phyloP scores from a whole-genome alignment of 768 basidiomycete species.

The Gloeopeniophorella convolvens region DNA sequence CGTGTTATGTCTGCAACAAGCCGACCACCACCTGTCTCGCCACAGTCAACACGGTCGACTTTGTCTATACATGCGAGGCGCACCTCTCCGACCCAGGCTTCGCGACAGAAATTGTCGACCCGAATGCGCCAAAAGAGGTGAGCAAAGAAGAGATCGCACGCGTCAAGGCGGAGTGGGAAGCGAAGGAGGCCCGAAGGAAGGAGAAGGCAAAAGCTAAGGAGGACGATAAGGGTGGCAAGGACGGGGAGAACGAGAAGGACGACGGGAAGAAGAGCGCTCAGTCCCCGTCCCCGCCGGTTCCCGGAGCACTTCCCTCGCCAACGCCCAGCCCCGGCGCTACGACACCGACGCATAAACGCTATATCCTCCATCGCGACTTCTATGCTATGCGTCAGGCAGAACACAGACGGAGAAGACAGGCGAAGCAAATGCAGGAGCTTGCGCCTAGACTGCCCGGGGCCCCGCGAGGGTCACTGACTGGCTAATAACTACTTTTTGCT shows the following conservation, averaged over 20 bases:
- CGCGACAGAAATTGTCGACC: conserved; percentile 43
- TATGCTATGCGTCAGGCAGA: conserved; percentile 76
- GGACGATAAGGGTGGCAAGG: conserved; percentile 25
- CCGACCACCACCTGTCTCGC: conserved; percentile 82
- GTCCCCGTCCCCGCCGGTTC: conserved; percentile 28
- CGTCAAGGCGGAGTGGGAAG: conserved; percentile 77
- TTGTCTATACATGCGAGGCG: conserved; percentile 75
- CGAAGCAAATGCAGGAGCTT: conserved; percentile 59
- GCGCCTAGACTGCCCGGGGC: conserved; percentile 66
- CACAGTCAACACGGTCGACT: conserved; percentile 77
- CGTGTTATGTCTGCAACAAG: conserved; percentile 74
- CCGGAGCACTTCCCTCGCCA: conserved; percentile 25
- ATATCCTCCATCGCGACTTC: conserved; percentile 74
- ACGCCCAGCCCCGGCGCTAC: conserved; percentile 6
- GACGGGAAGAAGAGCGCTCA: conserved; percentile 29
- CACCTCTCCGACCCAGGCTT: conserved; percentile 81
- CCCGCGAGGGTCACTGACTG: conserved; percentile 4
- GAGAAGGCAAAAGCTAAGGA: conserved; percentile 38
- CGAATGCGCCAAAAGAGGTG: conserved; percentile 34
- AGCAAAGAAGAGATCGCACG: conserved; percentile 68
- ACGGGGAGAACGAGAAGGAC: conserved; percentile 32
- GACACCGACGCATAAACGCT: conserved; percentile 61
- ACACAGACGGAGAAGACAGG: conserved; percentile 62
- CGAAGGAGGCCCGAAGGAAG: conserved; percentile 56
- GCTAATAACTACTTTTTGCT: not conserved